Conservation (phyloP, 1,284 basidiomycete species). For the Moniliophthora roreri region DNA sequence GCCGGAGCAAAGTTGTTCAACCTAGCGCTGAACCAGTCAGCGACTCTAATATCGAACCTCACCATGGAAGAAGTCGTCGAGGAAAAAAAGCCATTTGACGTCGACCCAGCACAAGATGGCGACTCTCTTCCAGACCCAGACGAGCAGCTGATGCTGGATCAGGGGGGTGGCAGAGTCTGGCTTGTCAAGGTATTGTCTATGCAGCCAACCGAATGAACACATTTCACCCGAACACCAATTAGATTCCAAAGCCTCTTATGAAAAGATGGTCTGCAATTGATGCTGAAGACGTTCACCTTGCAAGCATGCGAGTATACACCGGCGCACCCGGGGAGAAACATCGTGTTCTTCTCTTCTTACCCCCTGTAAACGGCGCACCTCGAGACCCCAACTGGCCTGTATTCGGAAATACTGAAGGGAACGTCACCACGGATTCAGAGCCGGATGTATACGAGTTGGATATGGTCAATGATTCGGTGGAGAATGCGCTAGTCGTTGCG, state of each 20-base stretch:
- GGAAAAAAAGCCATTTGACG: constrained; percentile 71
- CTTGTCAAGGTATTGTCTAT: constrained; percentile 61
- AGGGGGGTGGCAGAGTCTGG: constrained; percentile 74
- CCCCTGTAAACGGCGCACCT: constrained; percentile 52
- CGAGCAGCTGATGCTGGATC: constrained; percentile 70
- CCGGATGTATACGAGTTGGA: constrained; percentile 75
- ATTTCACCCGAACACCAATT: constrained; percentile 14
- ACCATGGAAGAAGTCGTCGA: constrained; percentile 48
- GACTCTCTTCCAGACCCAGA: constrained; percentile 72
- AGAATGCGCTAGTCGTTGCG: constrained; percentile 77
- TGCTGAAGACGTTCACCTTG: constrained; percentile 65
- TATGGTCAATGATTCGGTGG: constrained; percentile 73
- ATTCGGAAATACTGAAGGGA: constrained; percentile 35
- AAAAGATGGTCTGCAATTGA: constrained; percentile 66
- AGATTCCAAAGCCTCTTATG: constrained; percentile 74
- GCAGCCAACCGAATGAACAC: constrained; percentile 10
- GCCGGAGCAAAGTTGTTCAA: background rate
- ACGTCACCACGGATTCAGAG: constrained; percentile 34
- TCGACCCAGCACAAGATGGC: constrained; percentile 52
- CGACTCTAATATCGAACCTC: no score
- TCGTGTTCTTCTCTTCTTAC: constrained; percentile 67
- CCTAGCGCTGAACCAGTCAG: no score
- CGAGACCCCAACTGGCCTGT: constrained; percentile 36
- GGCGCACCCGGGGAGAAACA: constrained; percentile 47
- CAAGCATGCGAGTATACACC: constrained; percentile 72